phyloP scores from a whole-genome alignment of 2,329 filamentous ascomycete genomes.

The Delphinella strobiligena region DNA sequence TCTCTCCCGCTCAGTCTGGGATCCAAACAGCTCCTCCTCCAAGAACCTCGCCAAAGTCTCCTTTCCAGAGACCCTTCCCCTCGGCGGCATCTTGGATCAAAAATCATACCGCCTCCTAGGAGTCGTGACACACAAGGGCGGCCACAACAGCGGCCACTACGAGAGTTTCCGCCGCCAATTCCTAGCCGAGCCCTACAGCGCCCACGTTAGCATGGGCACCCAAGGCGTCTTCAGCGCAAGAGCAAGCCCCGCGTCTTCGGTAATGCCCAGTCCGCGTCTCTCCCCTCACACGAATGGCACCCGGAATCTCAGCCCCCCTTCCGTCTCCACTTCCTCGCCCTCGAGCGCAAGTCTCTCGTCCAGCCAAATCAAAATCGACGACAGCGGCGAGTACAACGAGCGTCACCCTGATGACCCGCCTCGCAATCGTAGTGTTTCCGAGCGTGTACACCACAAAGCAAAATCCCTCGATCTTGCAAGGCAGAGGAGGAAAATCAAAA shows the following conservation, averaged over 20 bases:
- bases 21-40: slow-evolving; percentile 51
- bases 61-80: slow-evolving; percentile 74
- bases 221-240: slow-evolving; percentile 60
- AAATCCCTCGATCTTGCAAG: slow-evolving; percentile 2
- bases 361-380: neutral
- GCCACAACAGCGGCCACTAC: slow-evolving; percentile 92
- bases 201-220: slow-evolving; percentile 64
- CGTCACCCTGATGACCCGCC: neutral
- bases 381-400: neutral
- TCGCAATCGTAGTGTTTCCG: neutral
- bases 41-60: slow-evolving; percentile 93
- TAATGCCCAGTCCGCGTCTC: slow-evolving; percentile 19
- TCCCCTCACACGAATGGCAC: neutral
- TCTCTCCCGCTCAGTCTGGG: slow-evolving; percentile 85
- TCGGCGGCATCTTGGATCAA: slow-evolving; percentile 68
- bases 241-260: slow-evolving; percentile 14
- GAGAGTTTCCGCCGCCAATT: slow-evolving; percentile 89
- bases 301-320: too few species aligned
- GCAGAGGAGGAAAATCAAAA: slow-evolving; percentile 27
- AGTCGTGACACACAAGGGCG: slow-evolving; percentile 88
- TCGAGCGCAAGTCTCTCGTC: too few species aligned
- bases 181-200: slow-evolving; percentile 66
- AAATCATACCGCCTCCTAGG: slow-evolving; percentile 75
- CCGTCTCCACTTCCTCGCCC: too few species aligned
- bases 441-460: neutral